These are phyloP conservation scores for Neonectria ditissima DNA, from an alignment of 2,329 filamentous ascomycete species.

Conservation along the genomic window DNA sequence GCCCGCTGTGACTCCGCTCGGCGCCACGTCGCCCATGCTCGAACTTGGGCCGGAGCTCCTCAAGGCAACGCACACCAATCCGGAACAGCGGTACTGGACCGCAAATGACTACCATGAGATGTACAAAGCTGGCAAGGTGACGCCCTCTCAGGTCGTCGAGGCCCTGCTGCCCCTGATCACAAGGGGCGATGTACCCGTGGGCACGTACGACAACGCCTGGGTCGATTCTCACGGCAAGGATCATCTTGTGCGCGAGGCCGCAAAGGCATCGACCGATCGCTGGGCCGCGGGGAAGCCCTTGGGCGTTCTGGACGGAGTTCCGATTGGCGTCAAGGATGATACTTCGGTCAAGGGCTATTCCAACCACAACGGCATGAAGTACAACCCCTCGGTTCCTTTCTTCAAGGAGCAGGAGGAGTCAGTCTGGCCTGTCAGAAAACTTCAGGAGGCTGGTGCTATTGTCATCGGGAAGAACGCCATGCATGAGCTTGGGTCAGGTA, in stretches of 20 bases:
- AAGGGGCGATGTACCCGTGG: conserved; percentile 63
- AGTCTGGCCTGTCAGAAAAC: conserved; percentile 76
- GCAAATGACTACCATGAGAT: conserved; percentile 81
- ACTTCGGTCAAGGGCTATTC: conserved; percentile 77
- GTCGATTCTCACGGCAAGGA: conserved; percentile 69
- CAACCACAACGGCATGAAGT: conserved; percentile 72
- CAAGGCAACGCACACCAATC: conserved; percentile 54
- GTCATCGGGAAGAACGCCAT: conserved; percentile 82
- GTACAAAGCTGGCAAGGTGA: conserved; percentile 76
- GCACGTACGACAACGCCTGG: conserved; percentile 78
- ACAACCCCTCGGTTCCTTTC: conserved; percentile 64
- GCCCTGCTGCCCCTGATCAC: conserved; percentile 78
- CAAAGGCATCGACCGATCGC: conserved; percentile 77
- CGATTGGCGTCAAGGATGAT: conserved; percentile 87
- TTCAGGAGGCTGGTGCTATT: conserved; percentile 80
- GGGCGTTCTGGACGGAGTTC: conserved; percentile 82
- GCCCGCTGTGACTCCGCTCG: conserved; percentile 69
- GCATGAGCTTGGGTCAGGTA: conserved; percentile 80
- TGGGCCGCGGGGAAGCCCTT: conserved; percentile 75
- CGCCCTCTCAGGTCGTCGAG: conserved; percentile 78
- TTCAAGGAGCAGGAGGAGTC: conserved; percentile 67
- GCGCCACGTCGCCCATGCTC: conserved; percentile 52
- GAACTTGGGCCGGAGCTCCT: conserved; percentile 57
- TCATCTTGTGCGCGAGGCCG: conserved; percentile 73
- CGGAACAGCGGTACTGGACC: conserved; percentile 71